phyloP scores from a whole-genome alignment of 2,329 filamentous ascomycete species.

The Elsinoe necatrix region DNA sequence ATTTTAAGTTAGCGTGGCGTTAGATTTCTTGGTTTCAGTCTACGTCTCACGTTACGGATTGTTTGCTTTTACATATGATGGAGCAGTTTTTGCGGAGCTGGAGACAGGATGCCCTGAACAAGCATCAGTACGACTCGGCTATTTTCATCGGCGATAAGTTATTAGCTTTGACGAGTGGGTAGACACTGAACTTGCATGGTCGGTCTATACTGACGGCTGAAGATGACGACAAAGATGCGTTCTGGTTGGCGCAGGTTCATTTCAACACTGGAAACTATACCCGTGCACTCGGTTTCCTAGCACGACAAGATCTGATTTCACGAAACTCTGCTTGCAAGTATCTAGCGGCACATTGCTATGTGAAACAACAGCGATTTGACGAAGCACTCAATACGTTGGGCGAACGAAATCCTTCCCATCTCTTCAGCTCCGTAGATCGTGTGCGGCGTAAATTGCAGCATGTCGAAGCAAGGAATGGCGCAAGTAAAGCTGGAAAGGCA shows the following conservation, averaged over 20 bases:
- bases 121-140: slow-evolving; percentile 91
- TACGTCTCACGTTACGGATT: too few species aligned
- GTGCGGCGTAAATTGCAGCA: slow-evolving; percentile 65
- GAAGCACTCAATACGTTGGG: slow-evolving; percentile 81
- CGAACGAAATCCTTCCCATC: slow-evolving; percentile 85
- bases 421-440: slow-evolving; percentile 61
- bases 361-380: slow-evolving; percentile 84
- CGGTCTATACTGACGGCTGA: background rate
- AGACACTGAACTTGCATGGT: background rate
- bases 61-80: slow-evolving; percentile 45
- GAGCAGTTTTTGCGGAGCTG: slow-evolving; percentile 88
- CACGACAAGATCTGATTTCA: slow-evolving; percentile 70
- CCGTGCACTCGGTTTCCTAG: slow-evolving; percentile 77
- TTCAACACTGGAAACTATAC: slow-evolving; percentile 94
- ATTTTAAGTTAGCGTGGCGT: background rate
- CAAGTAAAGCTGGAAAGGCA: slow-evolving; percentile 34
- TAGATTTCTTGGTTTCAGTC: background rate
- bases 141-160: slow-evolving; percentile 98
- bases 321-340: slow-evolving; percentile 85
- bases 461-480: slow-evolving; percentile 46
- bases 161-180: slow-evolving; percentile 79
- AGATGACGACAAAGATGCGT: slow-evolving; percentile 92
- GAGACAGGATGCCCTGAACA: slow-evolving; percentile 91
- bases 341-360: slow-evolving; percentile 84
- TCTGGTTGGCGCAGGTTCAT: slow-evolving; percentile 97